These are phyloP conservation scores for Amniculicola lignicola DNA, from an alignment of 495 filamentous ascomycete species.

Conservation along the genomic window DNA sequence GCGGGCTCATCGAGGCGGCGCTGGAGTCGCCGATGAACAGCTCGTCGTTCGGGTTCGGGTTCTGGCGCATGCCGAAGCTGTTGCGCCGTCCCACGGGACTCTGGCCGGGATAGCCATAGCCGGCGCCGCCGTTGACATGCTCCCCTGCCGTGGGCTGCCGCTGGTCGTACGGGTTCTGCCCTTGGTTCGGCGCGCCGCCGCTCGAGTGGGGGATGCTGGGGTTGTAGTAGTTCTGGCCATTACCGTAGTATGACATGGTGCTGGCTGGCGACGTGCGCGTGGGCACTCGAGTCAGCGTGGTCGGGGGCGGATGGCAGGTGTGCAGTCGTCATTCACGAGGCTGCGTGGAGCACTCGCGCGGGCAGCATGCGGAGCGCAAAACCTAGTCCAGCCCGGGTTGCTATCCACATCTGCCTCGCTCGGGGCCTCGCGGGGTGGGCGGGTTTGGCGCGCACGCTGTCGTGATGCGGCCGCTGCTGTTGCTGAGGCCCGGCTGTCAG, in stretches of 20 bases:
- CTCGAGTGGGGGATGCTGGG: constrained; percentile 35
- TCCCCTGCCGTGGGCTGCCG: constrained; percentile 74
- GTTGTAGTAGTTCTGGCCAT: constrained; percentile 49
- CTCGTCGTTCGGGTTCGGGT: constrained; percentile 43
- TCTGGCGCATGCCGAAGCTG: constrained; percentile 35
- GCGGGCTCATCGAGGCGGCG: constrained; percentile 18
- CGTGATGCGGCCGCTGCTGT: not conserved
- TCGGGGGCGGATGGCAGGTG: not conserved
- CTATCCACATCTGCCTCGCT: constrained; percentile 27
- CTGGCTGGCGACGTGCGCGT: not conserved
- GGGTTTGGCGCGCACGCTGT: not conserved
- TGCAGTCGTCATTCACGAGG: constrained; percentile 30
- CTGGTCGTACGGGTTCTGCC: constrained; percentile 47
- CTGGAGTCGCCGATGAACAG: constrained; percentile 43
- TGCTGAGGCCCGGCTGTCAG: not conserved
- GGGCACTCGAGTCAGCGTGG: not conserved
- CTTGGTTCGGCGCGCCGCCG: constrained; percentile 13
- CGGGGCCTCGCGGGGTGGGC: constrained; percentile 13
- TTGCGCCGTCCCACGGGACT: constrained; percentile 33
- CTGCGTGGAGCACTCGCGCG: constrained; percentile 14
- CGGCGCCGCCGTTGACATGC: constrained; percentile 49
- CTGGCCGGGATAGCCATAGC: constrained; percentile 39
- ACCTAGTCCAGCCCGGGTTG: constrained; percentile 6
- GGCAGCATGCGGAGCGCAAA: constrained; percentile 24
- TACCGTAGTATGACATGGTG: constrained; percentile 52